phyloP scores from a whole-genome alignment of 2,329 filamentous ascomycete species.

The Pseudohalonectria lignicola region DNA sequence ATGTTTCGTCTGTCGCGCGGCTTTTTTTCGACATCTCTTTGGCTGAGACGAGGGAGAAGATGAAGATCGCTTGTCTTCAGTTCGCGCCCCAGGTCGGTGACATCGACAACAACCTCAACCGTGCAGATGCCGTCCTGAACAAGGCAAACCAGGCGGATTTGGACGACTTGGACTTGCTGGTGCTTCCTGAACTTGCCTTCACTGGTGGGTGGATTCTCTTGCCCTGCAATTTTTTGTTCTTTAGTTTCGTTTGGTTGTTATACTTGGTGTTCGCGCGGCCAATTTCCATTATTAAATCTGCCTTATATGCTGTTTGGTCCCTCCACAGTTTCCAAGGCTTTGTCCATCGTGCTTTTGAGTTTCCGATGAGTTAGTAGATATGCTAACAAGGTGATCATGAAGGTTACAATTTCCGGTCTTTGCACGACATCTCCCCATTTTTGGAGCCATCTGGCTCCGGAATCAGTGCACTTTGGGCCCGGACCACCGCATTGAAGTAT shows the following conservation, averaged over 20 bases:
- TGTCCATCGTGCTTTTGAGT: too few relatives aligned
- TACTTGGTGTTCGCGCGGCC: too few relatives aligned
- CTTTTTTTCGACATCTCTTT: too few relatives aligned
- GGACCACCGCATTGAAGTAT: conserved; percentile 51
- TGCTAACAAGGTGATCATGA: too few relatives aligned
- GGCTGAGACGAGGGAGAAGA: conserved; percentile 4
- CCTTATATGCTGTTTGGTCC: too few relatives aligned
- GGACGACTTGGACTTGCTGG: conserved; percentile 57
- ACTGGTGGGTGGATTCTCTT: conserved; percentile 37
- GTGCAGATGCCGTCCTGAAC: conserved; percentile 53
- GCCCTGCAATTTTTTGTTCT: too few relatives aligned
- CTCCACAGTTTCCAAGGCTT: too few relatives aligned
- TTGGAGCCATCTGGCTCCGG: conserved; percentile 58
- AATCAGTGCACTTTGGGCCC: conserved; percentile 61
- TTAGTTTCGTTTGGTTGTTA: too few relatives aligned
- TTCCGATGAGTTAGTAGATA: too few relatives aligned
- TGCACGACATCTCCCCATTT: conserved; percentile 55
- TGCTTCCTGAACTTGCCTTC: conserved; percentile 69
- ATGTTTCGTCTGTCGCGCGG: too few relatives aligned
- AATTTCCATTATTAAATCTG: too few relatives aligned
- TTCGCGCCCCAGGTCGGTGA: conserved; percentile 62
- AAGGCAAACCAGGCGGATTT: conserved; percentile 38
- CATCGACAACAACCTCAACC: conserved; percentile 57
- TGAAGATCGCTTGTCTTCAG: conserved; percentile 43
- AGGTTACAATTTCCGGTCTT: conserved; percentile 70